phyloP scores from a whole-genome alignment of 306 rosid genomes.

The Crotalaria pallida region DNA sequence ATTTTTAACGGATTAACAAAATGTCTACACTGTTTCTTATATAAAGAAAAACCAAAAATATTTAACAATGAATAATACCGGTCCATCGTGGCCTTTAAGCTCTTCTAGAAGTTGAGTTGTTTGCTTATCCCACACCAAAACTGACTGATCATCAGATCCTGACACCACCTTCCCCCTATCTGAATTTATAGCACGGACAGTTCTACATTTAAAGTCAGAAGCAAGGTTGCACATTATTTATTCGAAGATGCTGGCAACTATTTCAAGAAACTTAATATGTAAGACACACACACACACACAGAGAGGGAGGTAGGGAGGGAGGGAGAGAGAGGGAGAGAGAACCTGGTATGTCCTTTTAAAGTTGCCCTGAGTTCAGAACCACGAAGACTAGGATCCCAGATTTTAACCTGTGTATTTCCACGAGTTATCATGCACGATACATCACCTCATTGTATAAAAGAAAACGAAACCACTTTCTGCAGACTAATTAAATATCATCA shows the following conservation, averaged over 20 bases:
- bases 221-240: conserved; percentile 11
- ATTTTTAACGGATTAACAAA: conserved; percentile 12
- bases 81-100: conserved; percentile 95
- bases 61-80: conserved; percentile 40
- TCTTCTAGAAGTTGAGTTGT: conserved; percentile 96
- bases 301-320: background rate
- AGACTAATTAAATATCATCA: conserved; percentile 14
- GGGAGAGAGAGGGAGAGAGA: conserved; percentile 1
- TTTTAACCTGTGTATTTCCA: conserved; percentile 83
- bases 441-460: conserved; percentile 10
- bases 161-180: conserved; percentile 92
- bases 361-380: conserved; percentile 98
- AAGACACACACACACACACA: background rate
- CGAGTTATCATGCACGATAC: conserved; percentile 17
- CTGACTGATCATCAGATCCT: conserved; percentile 92
- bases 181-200: conserved; percentile 90
- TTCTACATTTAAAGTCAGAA: conserved; percentile 47
- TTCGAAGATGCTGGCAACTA: conserved; percentile 16
- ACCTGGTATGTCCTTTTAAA: conserved; percentile 91
- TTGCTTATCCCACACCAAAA: conserved; percentile 96
- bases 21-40: conserved; percentile 7
- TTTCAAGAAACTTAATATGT: background rate
- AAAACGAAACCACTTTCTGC: conserved; percentile 1
- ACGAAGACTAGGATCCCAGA: conserved; percentile 98
- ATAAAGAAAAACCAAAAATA: background rate